Evolutionary conservation across 1,284 basidiomycete genomes (phyloP).

Genomic region (Ceratobasidium sp.): DNA sequence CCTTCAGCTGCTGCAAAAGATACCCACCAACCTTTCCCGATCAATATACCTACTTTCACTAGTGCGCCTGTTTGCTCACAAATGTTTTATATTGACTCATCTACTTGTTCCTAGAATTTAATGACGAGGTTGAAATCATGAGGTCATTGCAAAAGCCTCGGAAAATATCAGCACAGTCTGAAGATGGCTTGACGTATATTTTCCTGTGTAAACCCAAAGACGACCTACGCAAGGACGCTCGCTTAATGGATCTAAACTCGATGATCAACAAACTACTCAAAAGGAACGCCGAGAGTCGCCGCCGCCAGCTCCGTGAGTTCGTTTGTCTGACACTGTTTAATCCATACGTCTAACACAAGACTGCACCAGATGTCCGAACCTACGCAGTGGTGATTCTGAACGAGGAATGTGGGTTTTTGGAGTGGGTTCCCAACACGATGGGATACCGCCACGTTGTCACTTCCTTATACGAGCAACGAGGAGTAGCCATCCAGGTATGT

Average conservation of each 20-base stretch:
- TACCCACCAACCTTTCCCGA: conserved; percentile 88
- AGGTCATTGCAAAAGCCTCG: conserved; percentile 92
- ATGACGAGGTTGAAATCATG: conserved; percentile 93
- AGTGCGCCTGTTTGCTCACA: conserved; percentile 66
- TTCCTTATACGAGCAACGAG: conserved; percentile 78
- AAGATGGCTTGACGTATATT: conserved; percentile 87
- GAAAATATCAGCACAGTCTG: conserved; percentile 89
- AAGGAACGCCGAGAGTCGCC: conserved; percentile 92
- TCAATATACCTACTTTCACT: conserved; percentile 80
- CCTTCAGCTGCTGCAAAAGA: conserved; percentile 74
- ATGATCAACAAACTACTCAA: conserved; percentile 99
- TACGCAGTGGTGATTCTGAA: conserved; percentile 98
- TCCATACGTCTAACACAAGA: background rate
- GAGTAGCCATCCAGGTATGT: conserved; percentile 76
- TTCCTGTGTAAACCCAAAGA: conserved; percentile 99
- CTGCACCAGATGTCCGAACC: conserved; percentile 88
- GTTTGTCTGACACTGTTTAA: background rate
- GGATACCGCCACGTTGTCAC: conserved; percentile 86
- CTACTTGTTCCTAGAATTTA: conserved; percentile 72
- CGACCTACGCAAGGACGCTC: conserved; percentile 96
- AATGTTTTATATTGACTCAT: no score
- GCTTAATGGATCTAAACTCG: conserved; percentile 98
- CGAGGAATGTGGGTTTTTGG: conserved; percentile 97
- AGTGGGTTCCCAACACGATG: conserved; percentile 97
- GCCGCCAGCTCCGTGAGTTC: conserved; percentile 85